Conservation (phyloP, 2,329 filamentous ascomycete species). For the Diaporthe eres region DNA sequence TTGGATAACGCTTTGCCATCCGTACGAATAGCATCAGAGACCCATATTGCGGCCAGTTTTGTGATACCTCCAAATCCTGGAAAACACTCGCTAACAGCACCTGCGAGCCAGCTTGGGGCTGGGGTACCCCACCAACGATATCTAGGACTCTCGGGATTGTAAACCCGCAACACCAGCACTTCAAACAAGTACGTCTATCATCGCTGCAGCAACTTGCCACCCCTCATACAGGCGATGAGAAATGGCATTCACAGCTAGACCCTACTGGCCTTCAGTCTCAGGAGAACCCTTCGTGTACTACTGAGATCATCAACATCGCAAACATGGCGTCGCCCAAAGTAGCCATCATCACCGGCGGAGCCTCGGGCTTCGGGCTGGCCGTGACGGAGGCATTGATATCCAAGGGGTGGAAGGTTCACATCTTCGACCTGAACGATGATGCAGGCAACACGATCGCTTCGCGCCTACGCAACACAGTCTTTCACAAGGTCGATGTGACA, state of each 20-base stretch:
- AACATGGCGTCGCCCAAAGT: background rate
- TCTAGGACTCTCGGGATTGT: background rate
- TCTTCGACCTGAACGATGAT: background rate
- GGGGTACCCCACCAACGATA: background rate
- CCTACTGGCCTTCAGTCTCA: background rate
- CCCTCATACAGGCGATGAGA: fast-evolving
- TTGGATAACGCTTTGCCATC: no score
- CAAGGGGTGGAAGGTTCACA: conserved; percentile 3
- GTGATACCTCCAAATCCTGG: no score
- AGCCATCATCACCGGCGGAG: conserved; percentile 18
- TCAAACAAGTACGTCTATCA: background rate
- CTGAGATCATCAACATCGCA: background rate
- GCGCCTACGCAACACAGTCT: background rate
- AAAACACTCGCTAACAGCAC: no score
- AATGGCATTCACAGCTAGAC: background rate
- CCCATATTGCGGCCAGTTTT: no score
- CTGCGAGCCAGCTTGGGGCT: background rate
- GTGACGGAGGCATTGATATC: conserved; percentile 3
- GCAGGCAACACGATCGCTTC: background rate
- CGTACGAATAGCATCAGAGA: background rate
- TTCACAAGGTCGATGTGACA: background rate
- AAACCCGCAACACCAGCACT: background rate
- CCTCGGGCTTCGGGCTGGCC: conserved; percentile 3
- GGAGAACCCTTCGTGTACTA: fast-evolving
- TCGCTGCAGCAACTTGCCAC: background rate